phyloP scores from a whole-genome alignment of 805 yeast genomes.

The Nakazawaea holstii region DNA sequence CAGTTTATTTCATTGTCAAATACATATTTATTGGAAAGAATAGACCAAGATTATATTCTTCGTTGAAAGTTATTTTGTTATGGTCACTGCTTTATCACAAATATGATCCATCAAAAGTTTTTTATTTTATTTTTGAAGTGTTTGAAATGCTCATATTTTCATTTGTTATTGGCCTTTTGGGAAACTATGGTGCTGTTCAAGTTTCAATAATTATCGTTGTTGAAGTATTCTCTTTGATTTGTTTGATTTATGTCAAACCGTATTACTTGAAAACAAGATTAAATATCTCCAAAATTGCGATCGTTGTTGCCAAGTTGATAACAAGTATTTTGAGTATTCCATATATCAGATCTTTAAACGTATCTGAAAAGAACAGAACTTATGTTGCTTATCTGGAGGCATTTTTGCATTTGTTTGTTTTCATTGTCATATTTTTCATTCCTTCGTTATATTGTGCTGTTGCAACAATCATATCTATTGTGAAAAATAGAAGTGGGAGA shows the following conservation, averaged over 20 bases:
- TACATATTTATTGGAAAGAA: constrained; percentile 21
- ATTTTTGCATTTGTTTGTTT: constrained; percentile 28
- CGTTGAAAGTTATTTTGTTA: constrained; percentile 36
- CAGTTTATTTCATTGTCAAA: constrained; percentile 28
- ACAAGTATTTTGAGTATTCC: constrained; percentile 39
- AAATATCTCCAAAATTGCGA: constrained; percentile 25
- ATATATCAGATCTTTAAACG: constrained; percentile 29
- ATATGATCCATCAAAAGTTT: constrained; percentile 36
- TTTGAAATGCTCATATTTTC: constrained; percentile 28
- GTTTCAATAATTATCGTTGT: constrained; percentile 30
- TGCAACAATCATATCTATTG: constrained; percentile 12
- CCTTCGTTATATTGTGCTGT: constrained; percentile 23
- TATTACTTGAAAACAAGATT: constrained; percentile 26
- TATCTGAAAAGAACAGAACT: constrained; percentile 33
- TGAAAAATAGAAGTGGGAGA: constrained; percentile 14
- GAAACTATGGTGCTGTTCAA: constrained; percentile 38
- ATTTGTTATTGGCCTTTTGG: constrained; percentile 39
- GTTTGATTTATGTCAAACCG: constrained; percentile 24
- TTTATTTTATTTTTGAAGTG: constrained; percentile 33
- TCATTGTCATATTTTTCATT: constrained; percentile 19
- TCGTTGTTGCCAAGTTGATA: constrained; percentile 32
- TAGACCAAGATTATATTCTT: constrained; percentile 35
- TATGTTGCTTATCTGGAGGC: constrained; percentile 39
- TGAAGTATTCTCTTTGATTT: constrained; percentile 26
- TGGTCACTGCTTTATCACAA: constrained; percentile 42